Percentiles rank a stretch among this genome's conserved stretches.
phyloP scores from a whole-genome alignment of 2,329 filamentous ascomycete genomes.

The Cadophora malorum region DNA sequence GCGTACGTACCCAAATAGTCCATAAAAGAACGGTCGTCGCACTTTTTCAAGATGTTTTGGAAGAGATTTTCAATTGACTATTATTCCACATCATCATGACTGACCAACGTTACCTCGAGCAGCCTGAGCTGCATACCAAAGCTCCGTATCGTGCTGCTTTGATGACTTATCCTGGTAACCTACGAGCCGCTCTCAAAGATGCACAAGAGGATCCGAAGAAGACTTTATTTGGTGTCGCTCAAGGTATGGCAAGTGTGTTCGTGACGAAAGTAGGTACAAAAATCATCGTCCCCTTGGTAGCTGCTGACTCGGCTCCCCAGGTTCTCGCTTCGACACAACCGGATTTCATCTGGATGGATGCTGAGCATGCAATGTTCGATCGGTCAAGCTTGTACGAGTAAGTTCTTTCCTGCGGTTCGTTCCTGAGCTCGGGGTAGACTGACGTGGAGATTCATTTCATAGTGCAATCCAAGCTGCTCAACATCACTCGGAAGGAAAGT shows the following conservation, averaged over 20 bases:
- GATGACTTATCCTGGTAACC: constrained; percentile 20
- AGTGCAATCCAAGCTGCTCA: constrained; percentile 22
- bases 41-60: background rate
- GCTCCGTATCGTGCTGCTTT: constrained; percentile 17
- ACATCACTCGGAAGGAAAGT: constrained; percentile 21
- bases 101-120: constrained; percentile 11
- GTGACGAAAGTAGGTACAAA: constrained; percentile 10
- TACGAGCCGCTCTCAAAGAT: constrained; percentile 11
- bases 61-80: background rate
- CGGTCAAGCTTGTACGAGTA: constrained; percentile 19
- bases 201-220: constrained; percentile 11
- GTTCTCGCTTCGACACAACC: constrained; percentile 20
- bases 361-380: constrained; percentile 22
- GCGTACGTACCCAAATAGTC: no score
- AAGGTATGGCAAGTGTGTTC: constrained; percentile 19
- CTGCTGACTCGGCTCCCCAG: background rate
- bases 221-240: constrained; percentile 15
- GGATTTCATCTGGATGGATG: constrained; percentile 25
- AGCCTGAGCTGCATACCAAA: constrained; percentile 20
- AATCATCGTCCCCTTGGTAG: no score
- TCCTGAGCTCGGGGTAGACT: no score
- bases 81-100: constrained; percentile 9
- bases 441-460: background rate
- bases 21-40: background rate
- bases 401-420: no score